A percentile compares a stretch with the other conserved stretches of the same genome.
phyloP scores from a whole-genome alignment of 495 filamentous ascomycete species.

The Tuber microsphaerosporum region DNA sequence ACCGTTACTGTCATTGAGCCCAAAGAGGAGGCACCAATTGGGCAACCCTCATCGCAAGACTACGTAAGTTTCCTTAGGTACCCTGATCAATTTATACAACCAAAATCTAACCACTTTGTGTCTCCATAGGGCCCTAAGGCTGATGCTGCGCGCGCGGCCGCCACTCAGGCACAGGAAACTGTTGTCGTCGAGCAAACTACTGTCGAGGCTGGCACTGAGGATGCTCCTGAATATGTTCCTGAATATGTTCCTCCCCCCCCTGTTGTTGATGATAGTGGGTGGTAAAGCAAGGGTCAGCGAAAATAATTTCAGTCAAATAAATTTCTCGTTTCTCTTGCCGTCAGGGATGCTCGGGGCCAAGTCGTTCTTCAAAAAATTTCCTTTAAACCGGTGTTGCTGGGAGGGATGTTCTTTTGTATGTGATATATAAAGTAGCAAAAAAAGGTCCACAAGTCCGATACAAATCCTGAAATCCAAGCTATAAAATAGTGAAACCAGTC shows the following conservation, averaged over 20 bases:
- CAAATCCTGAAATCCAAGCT: background rate
- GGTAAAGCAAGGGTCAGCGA: conserved; percentile 22
- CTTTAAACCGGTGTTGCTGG: background rate
- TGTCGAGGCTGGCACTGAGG: conserved; percentile 41
- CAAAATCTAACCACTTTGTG: conserved; percentile 12
- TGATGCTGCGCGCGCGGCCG: conserved; percentile 69
- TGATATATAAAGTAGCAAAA: background rate
- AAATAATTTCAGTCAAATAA: conserved; percentile 27
- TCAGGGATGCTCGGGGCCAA: background rate
- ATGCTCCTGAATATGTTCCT: conserved; percentile 6
- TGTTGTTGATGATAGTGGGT: conserved; percentile 7
- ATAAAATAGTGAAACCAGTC: background rate
- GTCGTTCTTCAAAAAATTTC: background rate
- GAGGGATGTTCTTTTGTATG: background rate
- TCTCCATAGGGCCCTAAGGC: conserved; percentile 38
- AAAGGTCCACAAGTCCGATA: background rate
- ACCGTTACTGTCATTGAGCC: conserved; percentile 99
- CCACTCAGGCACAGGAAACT: conserved; percentile 55
- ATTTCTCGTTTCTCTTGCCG: conserved; percentile 4
- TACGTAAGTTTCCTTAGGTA: conserved; percentile 55
- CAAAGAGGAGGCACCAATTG: conserved; percentile 92
- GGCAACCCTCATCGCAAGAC: conserved; percentile 92
- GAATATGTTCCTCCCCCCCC: conserved; percentile 11
- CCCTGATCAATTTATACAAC: background rate
- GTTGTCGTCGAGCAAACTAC: conserved; percentile 49